phyloP scores from a whole-genome alignment of 2,329 filamentous ascomycete genomes.

The Colletotrichum sp. region DNA sequence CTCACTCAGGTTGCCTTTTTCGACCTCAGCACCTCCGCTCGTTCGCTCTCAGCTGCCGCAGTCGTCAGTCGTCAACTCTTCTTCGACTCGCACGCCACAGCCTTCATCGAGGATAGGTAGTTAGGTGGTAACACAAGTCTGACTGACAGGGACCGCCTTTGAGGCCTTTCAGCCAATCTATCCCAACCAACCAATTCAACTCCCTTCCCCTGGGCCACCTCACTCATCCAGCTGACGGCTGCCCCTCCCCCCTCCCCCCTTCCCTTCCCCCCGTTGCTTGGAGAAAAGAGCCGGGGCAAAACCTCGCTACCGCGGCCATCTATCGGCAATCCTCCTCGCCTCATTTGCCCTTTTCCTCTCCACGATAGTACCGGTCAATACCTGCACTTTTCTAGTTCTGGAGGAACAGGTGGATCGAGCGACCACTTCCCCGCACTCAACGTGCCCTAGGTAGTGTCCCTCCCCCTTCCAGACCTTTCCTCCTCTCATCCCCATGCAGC shows the following conservation, averaged over 20 bases:
- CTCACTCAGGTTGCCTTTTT: neutral
- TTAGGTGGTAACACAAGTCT: neutral
- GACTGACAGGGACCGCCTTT: neutral
- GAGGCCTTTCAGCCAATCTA: neutral
- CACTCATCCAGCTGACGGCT: neutral
- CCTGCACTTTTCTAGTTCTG: neutral
- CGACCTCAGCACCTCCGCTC: neutral
- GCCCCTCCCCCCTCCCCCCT: neutral
- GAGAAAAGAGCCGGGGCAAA: neutral
- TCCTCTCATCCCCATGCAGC: neutral
- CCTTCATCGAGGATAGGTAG: neutral
- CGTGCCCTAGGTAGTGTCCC: neutral
- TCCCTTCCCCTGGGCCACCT: neutral
- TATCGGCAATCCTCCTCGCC: neutral
- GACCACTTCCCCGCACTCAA: neutral
- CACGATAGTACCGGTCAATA: neutral
- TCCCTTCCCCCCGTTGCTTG: neutral
- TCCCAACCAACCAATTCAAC: neutral
- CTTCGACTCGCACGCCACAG: neutral
- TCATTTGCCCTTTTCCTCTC: neutral
- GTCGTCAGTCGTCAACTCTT: neutral
- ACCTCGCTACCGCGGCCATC: neutral
- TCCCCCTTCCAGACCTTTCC: neutral
- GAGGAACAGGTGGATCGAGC: neutral
- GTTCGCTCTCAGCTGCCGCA: neutral